phyloP scores from a whole-genome alignment of 2,329 filamentous ascomycete genomes.

The Atkinsonella texensis region DNA sequence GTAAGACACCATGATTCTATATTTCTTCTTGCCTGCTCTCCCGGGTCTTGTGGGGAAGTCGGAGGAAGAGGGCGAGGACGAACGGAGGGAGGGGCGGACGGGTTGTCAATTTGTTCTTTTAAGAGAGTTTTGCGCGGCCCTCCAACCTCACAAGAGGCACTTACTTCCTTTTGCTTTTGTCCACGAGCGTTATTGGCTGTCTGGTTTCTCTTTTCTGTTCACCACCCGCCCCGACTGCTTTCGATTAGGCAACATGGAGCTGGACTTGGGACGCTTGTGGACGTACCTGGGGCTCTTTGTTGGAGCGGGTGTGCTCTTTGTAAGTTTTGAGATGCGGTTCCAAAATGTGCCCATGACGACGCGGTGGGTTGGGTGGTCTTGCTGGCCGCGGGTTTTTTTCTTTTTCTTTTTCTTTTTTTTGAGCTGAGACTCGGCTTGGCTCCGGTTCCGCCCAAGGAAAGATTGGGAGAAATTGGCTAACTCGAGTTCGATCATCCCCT shows the following conservation, averaged over 20 bases:
- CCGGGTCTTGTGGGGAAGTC: background rate
- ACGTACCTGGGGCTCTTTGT: slow-evolving; percentile 28
- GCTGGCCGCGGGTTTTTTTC: background rate
- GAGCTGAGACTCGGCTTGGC: too few relatives aligned
- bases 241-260: slow-evolving; percentile 13
- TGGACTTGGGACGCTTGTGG: slow-evolving; percentile 23
- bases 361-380: background rate
- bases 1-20: background rate
- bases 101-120: background rate
- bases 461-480: background rate
- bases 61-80: background rate
- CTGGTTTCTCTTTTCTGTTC: background rate
- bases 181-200: background rate
- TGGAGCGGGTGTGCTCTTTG: slow-evolving; percentile 26
- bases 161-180: background rate
- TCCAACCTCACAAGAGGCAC: background rate
- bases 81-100: background rate
- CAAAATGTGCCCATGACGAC: too few relatives aligned
- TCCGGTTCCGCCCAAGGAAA: too few relatives aligned
- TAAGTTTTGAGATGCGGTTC: slow-evolving; percentile 16
- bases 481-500: background rate
- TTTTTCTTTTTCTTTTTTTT: too few relatives aligned
- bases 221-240: background rate
- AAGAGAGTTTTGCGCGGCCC: slow-evolving; percentile 5
- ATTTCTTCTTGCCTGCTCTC: background rate